These are phyloP conservation scores for Penicillium palitans DNA, from an alignment of 2,329 filamentous ascomycete species.

Conservation along the genomic window DNA sequence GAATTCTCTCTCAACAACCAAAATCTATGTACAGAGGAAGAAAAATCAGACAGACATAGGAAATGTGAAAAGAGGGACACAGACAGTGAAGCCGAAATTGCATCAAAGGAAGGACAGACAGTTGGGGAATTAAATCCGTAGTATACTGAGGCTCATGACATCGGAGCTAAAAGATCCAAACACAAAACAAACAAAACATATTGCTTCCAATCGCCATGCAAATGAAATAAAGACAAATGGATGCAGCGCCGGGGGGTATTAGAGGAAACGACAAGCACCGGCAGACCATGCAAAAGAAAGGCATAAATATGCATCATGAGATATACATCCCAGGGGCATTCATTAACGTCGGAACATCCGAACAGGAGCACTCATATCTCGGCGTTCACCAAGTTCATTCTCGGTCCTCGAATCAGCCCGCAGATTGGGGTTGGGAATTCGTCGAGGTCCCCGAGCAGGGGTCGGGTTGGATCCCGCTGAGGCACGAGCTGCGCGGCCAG, in stretches of 20 bases:
- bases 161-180: slow-evolving; percentile 7
- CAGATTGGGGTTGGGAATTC: slow-evolving; percentile 39
- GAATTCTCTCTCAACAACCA: background rate
- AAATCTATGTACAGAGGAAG: slow-evolving; percentile 13
- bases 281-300: slow-evolving; percentile 17
- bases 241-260: slow-evolving; percentile 34
- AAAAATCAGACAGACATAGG: slow-evolving; percentile 24
- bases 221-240: slow-evolving; percentile 11
- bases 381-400: slow-evolving; percentile 31
- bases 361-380: slow-evolving; percentile 43
- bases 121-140: slow-evolving; percentile 3
- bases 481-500: slow-evolving; percentile 29
- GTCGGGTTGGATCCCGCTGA: slow-evolving; percentile 28
- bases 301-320: slow-evolving; percentile 9
- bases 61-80: slow-evolving; percentile 9
- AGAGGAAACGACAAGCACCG: slow-evolving; percentile 21
- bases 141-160: slow-evolving; percentile 13
- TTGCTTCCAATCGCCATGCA: slow-evolving; percentile 16
- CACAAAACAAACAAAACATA: slow-evolving; percentile 8
- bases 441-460: slow-evolving; percentile 30
- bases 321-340: background rate
- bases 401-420: slow-evolving; percentile 32
- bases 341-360: slow-evolving; percentile 33
- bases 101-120: slow-evolving; percentile 5
- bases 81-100: slow-evolving; percentile 4